These are phyloP conservation scores for Ascochyta fabae DNA, from an alignment of 2,329 filamentous ascomycete species.

Conservation along the genomic window DNA sequence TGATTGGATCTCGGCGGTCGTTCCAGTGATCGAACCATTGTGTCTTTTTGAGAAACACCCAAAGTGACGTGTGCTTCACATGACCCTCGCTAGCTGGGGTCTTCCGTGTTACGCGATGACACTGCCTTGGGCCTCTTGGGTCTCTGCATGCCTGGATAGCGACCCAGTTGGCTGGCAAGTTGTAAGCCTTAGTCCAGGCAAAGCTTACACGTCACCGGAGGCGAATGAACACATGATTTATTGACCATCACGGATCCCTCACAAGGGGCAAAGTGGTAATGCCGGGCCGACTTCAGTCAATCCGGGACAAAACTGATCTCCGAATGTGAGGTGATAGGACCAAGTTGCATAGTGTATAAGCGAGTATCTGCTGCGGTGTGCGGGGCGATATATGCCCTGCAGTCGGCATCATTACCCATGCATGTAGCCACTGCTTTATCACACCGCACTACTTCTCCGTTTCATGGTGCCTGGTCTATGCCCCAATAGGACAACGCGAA, in stretches of 20 bases:
- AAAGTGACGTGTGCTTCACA: too few relatives aligned
- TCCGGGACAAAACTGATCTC: background rate
- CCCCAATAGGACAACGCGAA: background rate
- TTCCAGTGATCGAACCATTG: too few relatives aligned
- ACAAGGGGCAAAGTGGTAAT: background rate
- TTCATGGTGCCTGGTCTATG: background rate
- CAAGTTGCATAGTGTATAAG: background rate
- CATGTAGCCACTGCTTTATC: background rate
- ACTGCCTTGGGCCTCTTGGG: too few relatives aligned
- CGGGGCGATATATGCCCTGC: background rate
- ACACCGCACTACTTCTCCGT: background rate
- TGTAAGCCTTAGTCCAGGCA: too few relatives aligned
- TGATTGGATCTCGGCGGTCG: too few relatives aligned
- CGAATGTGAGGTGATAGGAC: background rate
- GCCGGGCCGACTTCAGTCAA: background rate
- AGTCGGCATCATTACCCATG: background rate
- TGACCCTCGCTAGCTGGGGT: too few relatives aligned
- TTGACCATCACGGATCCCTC: background rate
- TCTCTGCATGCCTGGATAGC: too few relatives aligned
- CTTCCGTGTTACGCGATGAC: too few relatives aligned
- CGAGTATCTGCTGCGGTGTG: background rate
- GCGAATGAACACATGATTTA: background rate
- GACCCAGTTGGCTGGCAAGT: too few relatives aligned
- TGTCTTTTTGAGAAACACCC: too few relatives aligned
- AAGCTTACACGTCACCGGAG: too few relatives aligned